Evolutionary conservation across 208 protist species (phyloP).

Genomic region (Phytomonas sp.): DNA sequence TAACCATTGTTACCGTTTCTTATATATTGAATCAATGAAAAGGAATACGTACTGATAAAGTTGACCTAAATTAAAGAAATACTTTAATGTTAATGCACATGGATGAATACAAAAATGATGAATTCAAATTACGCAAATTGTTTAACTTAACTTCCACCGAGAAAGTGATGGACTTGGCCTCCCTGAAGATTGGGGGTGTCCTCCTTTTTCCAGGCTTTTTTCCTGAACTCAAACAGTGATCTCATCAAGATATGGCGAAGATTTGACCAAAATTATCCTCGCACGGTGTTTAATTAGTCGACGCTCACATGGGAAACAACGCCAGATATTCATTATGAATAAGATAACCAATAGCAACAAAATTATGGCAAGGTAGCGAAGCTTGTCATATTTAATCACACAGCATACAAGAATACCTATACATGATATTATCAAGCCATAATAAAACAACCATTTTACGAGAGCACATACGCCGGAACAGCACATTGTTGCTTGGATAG

Average conservation of each 20-base stretch:
- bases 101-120: background rate
- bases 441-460: background rate
- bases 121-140: background rate
- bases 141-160: background rate
- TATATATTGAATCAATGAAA: background rate
- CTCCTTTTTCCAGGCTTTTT: background rate
- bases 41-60: background rate
- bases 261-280: background rate
- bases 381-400: background rate
- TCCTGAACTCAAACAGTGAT: background rate
- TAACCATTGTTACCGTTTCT: background rate
- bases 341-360: background rate
- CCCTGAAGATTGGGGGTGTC: background rate
- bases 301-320: background rate
- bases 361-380: background rate
- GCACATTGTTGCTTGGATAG: background rate
- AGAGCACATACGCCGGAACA: background rate
- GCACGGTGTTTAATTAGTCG: background rate
- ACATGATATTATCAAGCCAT: background rate
- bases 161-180: background rate
- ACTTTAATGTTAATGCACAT: background rate
- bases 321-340: background rate
- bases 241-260: background rate
- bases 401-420: background rate
- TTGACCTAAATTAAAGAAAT: background rate